Evolutionary conservation across 2,329 filamentous ascomycete genomes (phyloP).

Genomic region (Ramularia collo-cygni): DNA sequence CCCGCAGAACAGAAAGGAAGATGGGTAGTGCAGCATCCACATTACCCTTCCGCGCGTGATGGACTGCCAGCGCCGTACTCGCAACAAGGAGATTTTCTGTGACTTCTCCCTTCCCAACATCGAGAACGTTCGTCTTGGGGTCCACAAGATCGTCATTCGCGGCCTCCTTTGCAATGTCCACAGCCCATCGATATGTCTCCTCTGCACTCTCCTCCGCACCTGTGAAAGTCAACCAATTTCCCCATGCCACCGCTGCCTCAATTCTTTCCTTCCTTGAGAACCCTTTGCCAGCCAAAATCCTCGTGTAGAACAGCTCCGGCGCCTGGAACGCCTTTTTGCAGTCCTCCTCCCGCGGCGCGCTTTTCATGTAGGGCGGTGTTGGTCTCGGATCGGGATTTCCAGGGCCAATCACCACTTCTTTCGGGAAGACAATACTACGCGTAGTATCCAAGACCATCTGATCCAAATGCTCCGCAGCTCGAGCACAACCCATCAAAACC

Average conservation of each 20-base stretch:
- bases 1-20: constrained; percentile 75
- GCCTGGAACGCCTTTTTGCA: constrained; percentile 61
- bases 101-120: constrained; percentile 48
- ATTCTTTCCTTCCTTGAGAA: constrained; percentile 73
- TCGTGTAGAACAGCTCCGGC: constrained; percentile 73
- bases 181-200: constrained; percentile 66
- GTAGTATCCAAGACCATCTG: constrained; percentile 67
- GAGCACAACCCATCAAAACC: constrained; percentile 68
- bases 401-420: constrained; percentile 68
- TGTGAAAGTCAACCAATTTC: constrained; percentile 78
- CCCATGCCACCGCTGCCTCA: constrained; percentile 75
- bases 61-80: constrained; percentile 70
- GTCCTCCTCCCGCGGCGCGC: constrained; percentile 66
- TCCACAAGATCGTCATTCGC: constrained; percentile 47
- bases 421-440: constrained; percentile 60
- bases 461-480: constrained; percentile 72
- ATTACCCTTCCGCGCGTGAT: constrained; percentile 65
- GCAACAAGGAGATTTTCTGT: constrained; percentile 64
- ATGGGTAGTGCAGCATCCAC: constrained; percentile 68
- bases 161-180: constrained; percentile 63
- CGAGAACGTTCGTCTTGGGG: constrained; percentile 51
- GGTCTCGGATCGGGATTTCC: constrained; percentile 76
- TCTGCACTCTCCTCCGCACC: constrained; percentile 56
- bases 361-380: constrained; percentile 56
- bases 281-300: constrained; percentile 71